These are phyloP conservation scores for Trichosporon asahii DNA, from an alignment of 1,284 basidiomycete species.

Conservation along the genomic window DNA sequence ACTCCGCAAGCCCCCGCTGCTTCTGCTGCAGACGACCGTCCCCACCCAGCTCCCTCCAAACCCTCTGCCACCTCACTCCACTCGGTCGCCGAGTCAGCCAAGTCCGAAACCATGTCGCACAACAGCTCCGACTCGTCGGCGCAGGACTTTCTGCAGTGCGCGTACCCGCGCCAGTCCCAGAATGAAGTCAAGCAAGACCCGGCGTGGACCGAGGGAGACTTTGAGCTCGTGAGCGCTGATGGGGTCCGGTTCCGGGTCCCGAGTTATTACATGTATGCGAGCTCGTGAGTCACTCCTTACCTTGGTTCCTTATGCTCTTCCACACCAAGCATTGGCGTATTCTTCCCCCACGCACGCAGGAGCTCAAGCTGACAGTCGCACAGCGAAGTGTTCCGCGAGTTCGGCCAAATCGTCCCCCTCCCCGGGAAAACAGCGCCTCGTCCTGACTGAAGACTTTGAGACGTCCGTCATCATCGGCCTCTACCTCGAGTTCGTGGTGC, in stretches of 20 bases:
- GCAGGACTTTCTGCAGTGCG: not conserved
- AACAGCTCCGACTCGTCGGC: not conserved
- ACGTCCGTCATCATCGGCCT: constrained; percentile 15
- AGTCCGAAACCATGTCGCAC: not conserved
- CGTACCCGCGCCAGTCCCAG: not conserved
- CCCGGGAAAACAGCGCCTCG: not conserved
- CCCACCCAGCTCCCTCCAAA: no score
- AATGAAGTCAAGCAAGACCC: constrained; percentile 9
- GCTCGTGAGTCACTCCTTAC: constrained; percentile 12
- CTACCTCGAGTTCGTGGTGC: constrained; percentile 18
- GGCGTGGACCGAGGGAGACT: constrained; percentile 22
- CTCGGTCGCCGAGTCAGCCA: not conserved
- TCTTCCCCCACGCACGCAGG: no score
- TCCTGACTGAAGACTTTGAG: constrained; percentile 14
- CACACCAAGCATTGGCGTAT: no score
- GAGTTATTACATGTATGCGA: constrained; percentile 21
- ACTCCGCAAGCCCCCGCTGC: no score
- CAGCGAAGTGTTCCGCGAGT: constrained; percentile 20
- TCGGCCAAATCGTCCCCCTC: not conserved
- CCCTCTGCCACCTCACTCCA: not conserved
- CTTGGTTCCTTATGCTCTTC: no score
- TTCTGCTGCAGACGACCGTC: no score
- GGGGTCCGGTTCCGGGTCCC: constrained; percentile 21
- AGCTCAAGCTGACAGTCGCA: not conserved
- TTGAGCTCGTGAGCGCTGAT: constrained; percentile 22